Percentiles rank a stretch among this genome's conserved stretches.
phyloP scores from a whole-genome alignment of 1,284 basidiomycete genomes.

The Cryptococcus depauperatus region DNA sequence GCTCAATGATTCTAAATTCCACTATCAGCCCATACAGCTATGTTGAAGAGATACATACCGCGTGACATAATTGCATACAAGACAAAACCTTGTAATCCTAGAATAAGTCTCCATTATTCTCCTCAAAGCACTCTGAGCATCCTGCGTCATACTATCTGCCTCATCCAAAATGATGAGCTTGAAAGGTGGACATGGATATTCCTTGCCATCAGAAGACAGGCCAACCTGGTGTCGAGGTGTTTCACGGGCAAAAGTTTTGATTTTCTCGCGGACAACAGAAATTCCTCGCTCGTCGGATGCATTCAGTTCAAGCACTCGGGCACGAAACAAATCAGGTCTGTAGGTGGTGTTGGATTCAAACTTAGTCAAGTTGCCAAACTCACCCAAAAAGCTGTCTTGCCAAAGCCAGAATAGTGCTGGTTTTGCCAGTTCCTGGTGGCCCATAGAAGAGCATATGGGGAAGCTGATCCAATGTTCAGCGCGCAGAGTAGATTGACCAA shows the following conservation, averaged over 20 bases:
- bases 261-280: conserved; percentile 91
- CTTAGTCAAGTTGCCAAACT: conserved; percentile 19
- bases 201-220: conserved; percentile 65
- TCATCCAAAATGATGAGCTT: conserved; percentile 99
- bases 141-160: conserved; percentile 99
- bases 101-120: conserved; percentile 99
- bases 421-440: conserved; percentile 97
- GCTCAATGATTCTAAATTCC: conserved; percentile 84
- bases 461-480: conserved; percentile 52
- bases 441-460: conserved; percentile 99
- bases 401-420: conserved; percentile 93
- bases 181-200: conserved; percentile 93
- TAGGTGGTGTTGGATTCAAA: not conserved
- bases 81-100: conserved; percentile 92
- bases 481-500: not conserved
- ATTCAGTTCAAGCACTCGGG: conserved; percentile 94
- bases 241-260: conserved; percentile 96
- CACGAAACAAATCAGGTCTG: conserved; percentile 88
- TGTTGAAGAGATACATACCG: conserved; percentile 52
- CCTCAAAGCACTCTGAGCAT: conserved; percentile 89
- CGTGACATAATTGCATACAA: conserved; percentile 99
- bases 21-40: not conserved
- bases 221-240: conserved; percentile 71
- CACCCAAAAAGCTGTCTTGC: conserved; percentile 91
- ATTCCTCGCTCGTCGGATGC: conserved; percentile 99